Percentiles rank a stretch among this genome's conserved stretches.
Conservation (phyloP, 176 grass and related monocot genomes). For the maize (Zea mays) region Zm-B73-REFERENCE-NAM-5.0 NC_050099.1:154779501-154780000, state of each 20-base stretch:
- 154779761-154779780: too few relatives aligned
- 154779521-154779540: background rate
- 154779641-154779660: background rate
- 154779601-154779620: background rate
- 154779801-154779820: background rate
- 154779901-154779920: conserved; percentile 14
- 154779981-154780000: background rate
- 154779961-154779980: conserved; percentile 23
- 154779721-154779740: conserved; percentile 39
- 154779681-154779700: too few relatives aligned
- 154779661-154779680: background rate
- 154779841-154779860: background rate
- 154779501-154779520: background rate
- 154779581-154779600: conserved; percentile 23
- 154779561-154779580: background rate
- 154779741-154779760: conserved; percentile 20
- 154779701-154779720: background rate
- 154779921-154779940: conserved; percentile 5
- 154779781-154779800: too few relatives aligned
- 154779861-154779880: background rate
- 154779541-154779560: background rate
- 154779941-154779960: conserved; percentile 30
- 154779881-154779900: conserved; percentile 37
- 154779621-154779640: background rate
- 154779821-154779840: background rate